Evolutionary conservation across 2,329 filamentous ascomycete genomes (phyloP).

Genomic region (Alternaria metachromatica): DNA sequence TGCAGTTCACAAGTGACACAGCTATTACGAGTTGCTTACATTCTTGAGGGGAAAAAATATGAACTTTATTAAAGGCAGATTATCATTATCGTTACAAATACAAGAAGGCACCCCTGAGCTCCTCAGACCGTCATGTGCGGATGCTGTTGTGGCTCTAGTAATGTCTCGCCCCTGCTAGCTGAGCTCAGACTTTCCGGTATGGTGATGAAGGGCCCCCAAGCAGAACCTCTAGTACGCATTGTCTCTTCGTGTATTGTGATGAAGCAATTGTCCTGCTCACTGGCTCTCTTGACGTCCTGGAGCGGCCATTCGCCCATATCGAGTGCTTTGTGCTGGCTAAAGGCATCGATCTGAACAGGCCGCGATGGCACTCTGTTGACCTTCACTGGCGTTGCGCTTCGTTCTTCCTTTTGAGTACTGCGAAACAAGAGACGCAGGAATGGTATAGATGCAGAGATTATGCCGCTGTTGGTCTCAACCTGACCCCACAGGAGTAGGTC

Average conservation of each 20-base stretch:
- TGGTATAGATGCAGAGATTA: constrained; percentile 55
- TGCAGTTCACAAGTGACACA: constrained; percentile 24
- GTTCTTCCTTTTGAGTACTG: constrained; percentile 23
- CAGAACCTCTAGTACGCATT: constrained; percentile 21
- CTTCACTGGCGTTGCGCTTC: constrained; percentile 11
- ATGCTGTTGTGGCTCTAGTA: constrained; percentile 18
- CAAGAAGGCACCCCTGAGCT: background rate
- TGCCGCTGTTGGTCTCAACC: constrained; percentile 56
- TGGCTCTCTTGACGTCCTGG: constrained; percentile 12
- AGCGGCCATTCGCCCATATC: constrained; percentile 31
- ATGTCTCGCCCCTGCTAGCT: constrained; percentile 27
- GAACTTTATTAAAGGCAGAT: background rate
- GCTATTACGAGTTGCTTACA: constrained; percentile 21
- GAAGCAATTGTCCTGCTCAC: background rate
- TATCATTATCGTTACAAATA: constrained; percentile 6
- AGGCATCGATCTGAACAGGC: background rate
- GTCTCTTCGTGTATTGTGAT: constrained; percentile 11
- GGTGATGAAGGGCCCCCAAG: constrained; percentile 45
- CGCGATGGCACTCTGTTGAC: constrained; percentile 22
- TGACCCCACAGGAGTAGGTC: constrained; percentile 54
- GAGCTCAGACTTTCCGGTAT: constrained; percentile 40
- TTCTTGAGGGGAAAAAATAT: background rate
- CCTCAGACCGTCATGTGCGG: constrained; percentile 26
- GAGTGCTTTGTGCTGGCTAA: constrained; percentile 24
- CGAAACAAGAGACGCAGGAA: constrained; percentile 53